Conservation (phyloP, 164 flowering plant species). For the Nymphaea colorata region DNA sequence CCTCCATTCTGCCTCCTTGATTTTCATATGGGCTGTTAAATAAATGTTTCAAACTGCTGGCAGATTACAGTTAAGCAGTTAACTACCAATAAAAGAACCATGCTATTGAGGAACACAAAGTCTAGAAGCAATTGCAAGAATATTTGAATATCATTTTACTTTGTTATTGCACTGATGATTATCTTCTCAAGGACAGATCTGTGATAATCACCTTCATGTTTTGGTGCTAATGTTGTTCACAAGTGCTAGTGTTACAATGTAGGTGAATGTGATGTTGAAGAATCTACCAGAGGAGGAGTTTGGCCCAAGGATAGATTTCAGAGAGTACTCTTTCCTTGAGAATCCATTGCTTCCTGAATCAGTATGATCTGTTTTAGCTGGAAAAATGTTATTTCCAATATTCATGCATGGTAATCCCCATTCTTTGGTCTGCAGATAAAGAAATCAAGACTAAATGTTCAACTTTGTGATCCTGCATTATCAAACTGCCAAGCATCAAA, state of each 20-base stretch:
- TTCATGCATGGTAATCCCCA: not conserved
- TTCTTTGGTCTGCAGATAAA: constrained; percentile 48
- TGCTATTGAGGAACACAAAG: no score
- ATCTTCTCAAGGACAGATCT: no score
- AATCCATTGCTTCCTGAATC: constrained; percentile 64
- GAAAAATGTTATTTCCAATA: not conserved
- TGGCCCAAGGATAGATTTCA: constrained; percentile 61
- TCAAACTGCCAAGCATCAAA: constrained; percentile 44
- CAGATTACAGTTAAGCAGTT: no score
- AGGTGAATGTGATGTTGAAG: constrained; percentile 78
- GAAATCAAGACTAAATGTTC: constrained; percentile 90
- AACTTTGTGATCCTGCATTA: constrained; percentile 67
- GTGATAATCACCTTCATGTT: not conserved
- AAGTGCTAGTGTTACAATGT: constrained; percentile 8
- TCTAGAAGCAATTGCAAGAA: no score
- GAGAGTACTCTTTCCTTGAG: constrained; percentile 81
- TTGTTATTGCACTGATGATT: no score
- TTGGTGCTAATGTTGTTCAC: not conserved
- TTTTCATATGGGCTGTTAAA: no score
- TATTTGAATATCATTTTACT: no score
- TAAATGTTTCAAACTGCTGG: no score
- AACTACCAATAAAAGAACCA: no score
- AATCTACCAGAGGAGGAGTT: constrained; percentile 50
- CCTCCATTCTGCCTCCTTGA: no score
- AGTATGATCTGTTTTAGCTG: constrained; percentile 20